phyloP scores from a whole-genome alignment of 805 yeast genomes.

The Saccharomycopsis schoenii region DNA sequence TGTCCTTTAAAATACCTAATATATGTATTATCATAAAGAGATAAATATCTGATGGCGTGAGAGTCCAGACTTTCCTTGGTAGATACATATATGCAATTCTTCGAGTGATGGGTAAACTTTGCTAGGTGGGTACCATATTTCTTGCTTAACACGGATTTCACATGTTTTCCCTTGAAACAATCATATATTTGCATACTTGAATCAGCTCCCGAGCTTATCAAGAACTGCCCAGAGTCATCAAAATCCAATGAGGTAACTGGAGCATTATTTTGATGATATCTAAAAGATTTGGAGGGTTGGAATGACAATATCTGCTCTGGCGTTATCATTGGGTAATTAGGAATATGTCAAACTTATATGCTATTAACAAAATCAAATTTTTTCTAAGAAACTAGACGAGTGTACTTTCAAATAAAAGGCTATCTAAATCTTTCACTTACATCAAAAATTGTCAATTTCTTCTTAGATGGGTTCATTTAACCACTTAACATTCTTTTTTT shows the following conservation, averaged over 20 bases:
- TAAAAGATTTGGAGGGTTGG: constrained; percentile 39
- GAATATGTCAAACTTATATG: too few species aligned
- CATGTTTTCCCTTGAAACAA: constrained; percentile 51
- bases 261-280: constrained; percentile 37
- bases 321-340: constrained; percentile 18
- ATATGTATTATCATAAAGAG: constrained; percentile 68
- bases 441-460: too few species aligned
- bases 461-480: too few species aligned
- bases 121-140: constrained; percentile 91
- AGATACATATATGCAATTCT: constrained; percentile 72
- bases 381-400: too few species aligned
- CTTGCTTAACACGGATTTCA: constrained; percentile 66
- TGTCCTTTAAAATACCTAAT: constrained; percentile 86
- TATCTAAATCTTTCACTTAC: too few species aligned
- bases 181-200: constrained; percentile 82
- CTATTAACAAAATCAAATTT: too few species aligned
- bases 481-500: too few species aligned
- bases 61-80: constrained; percentile 49
- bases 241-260: constrained; percentile 64
- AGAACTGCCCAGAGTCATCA: constrained; percentile 73
- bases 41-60: constrained; percentile 64
- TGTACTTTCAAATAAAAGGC: too few species aligned
- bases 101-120: constrained; percentile 64
- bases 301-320: constrained; percentile 24
- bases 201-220: constrained; percentile 70